Evolutionary conservation across 306 rosid genomes (phyloP), one percentile per base, ranked within the genome.

Genomic region (Dalbergia oliveri): DNA sequence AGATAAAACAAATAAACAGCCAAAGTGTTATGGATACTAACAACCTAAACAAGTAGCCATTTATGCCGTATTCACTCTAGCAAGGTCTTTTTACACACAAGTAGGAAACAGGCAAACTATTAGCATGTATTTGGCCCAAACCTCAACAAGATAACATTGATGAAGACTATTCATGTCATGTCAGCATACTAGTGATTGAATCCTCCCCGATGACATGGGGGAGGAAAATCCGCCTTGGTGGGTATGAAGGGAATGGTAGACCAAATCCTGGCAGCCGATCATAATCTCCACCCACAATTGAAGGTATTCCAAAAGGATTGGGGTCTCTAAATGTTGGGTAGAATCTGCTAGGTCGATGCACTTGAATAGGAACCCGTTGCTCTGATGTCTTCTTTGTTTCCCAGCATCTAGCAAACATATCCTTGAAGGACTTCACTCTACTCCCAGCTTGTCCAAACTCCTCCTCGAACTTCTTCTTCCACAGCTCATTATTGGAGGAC

Each of bases 381-480:
- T 66, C 80, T 18, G 21, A 15, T 50, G 14, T 34, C 91, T 83
- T 81, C 81, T 19, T 84, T 5, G n/a, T n/a, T 58, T 67, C 69
- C 87, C 87, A 82, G 53, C 4, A 14, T 1, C 4, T 1, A n/a
- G 61, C 86, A 80, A 79, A 94, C 56, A 34, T 59, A 5, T 11
- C 26, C 89, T 89, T 91, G 84, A 88, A 90, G 34, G 35, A 53
- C 45, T 9, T 14, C 11, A 23, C 70, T 61, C 35, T 57, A 35
- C 7, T 21, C 14, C 10, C 23, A 34, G 7, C 77, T 1, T 0
- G 5, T 8, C 86, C 87, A 67, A 87, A 86, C 83, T 85, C 91
- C 84, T 90, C 88, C 44, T 33, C 43, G 53, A 59, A 78, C 86
- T 93, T 94, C 79, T 69, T 62, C 87, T 75, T 87, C 99, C 99